Conservation (phyloP, 305 asterid species). For the Rubia peregrina region DNA sequence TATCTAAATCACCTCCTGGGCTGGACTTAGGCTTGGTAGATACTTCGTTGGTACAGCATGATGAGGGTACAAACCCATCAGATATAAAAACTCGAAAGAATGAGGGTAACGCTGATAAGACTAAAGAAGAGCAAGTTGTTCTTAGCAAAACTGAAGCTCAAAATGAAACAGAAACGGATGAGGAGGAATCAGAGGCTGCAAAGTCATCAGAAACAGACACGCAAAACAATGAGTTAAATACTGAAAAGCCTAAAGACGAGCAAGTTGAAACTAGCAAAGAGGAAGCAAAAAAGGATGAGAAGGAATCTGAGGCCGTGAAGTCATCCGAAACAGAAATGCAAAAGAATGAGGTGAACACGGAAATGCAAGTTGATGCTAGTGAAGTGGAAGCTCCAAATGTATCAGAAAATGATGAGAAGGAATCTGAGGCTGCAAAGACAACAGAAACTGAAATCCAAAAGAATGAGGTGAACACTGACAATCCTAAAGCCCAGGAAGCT, state of each 20-base stretch:
- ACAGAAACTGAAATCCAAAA: not conserved
- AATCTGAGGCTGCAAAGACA: not conserved
- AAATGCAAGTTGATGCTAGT: not conserved
- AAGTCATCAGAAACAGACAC: constrained; percentile 3
- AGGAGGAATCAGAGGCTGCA: constrained; percentile 8
- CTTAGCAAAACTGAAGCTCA: not conserved
- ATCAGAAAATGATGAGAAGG: not conserved
- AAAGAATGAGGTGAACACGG: not conserved
- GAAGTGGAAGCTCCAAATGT: not conserved
- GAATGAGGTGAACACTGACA: not conserved
- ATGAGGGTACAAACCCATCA: not conserved
- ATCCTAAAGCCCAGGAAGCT: not conserved
- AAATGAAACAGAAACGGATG: not conserved
- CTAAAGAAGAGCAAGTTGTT: not conserved
- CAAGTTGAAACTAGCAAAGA: not conserved
- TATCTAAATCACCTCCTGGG: constrained; percentile 9
- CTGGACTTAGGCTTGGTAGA: constrained; percentile 3
- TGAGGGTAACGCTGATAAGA: not conserved
- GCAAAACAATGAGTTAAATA: not conserved
- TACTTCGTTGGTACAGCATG: not conserved
- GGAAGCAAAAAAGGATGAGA: constrained; percentile 5
- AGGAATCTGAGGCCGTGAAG: not conserved
- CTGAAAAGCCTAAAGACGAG: not conserved
- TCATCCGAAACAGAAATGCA: constrained; percentile 6
- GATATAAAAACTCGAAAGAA: not conserved